phyloP scores from a whole-genome alignment of 202 grass and related monocot species.

The Hordeum pubiflorum region DNA sequence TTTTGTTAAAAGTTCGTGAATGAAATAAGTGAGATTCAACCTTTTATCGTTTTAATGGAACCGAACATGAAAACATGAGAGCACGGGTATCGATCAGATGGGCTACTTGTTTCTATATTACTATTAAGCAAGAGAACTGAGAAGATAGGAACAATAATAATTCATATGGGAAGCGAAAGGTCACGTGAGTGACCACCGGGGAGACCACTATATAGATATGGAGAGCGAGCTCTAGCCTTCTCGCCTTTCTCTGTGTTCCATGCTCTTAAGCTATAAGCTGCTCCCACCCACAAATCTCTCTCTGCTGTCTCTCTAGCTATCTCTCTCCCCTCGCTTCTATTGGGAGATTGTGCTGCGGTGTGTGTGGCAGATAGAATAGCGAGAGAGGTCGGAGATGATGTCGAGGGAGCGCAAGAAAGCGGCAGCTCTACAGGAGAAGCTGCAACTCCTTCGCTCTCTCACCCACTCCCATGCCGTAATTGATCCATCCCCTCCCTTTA shows the following conservation, averaged over 20 bases:
- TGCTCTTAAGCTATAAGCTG: conserved; percentile 34
- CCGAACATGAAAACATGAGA: background rate
- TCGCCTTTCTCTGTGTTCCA: conserved; percentile 46
- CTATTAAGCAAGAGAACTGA: background rate
- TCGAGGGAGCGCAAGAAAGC: conserved; percentile 74
- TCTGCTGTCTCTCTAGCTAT: background rate
- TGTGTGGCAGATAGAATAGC: background rate
- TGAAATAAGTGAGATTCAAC: no score
- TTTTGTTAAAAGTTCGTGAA: no score
- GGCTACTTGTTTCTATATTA: background rate
- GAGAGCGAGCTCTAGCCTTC: conserved; percentile 27
- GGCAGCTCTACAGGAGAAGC: conserved; percentile 74
- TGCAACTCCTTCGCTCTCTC: conserved; percentile 81
- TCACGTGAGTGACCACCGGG: conserved; percentile 39
- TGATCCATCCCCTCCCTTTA: background rate
- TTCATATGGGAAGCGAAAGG: background rate
- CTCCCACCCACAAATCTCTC: background rate
- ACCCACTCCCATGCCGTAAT: conserved; percentile 87
- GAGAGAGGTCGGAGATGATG: conserved; percentile 39
- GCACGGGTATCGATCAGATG: background rate
- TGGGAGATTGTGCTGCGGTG: background rate
- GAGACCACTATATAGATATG: conserved; percentile 47
- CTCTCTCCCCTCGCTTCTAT: conserved; percentile 18
- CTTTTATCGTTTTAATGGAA: background rate
- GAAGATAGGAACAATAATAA: conserved; percentile 32